A percentile compares a stretch with the other conserved stretches of the same genome.
Evolutionary conservation across 2,329 filamentous ascomycete species (phyloP).

Genomic region (Aureobasidium sp.): DNA sequence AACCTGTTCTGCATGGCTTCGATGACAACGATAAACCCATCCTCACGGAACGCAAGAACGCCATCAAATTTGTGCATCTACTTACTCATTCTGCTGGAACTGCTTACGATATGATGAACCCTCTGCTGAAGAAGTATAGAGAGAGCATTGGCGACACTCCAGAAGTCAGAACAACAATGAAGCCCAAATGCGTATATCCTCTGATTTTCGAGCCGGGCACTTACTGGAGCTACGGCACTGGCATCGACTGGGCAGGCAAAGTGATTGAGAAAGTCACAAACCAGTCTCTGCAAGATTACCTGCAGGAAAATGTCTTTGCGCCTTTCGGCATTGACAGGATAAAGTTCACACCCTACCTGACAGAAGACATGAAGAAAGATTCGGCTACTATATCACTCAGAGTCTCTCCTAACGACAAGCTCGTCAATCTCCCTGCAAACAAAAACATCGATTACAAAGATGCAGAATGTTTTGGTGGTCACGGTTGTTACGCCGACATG

Average conservation of each 20-base stretch:
- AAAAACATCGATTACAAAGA: slow-evolving; percentile 22
- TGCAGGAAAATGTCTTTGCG: slow-evolving; percentile 39
- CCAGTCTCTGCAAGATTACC: slow-evolving; percentile 36
- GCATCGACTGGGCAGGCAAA: slow-evolving; percentile 48
- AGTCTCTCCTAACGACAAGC: slow-evolving; percentile 15
- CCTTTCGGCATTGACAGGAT: slow-evolving; percentile 37
- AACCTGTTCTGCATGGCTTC: slow-evolving; percentile 44
- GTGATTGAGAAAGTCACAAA: slow-evolving; percentile 45
- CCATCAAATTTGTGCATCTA: slow-evolving; percentile 46
- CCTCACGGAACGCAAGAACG: slow-evolving; percentile 27
- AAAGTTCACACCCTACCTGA: slow-evolving; percentile 25
- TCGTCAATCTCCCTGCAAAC: slow-evolving; percentile 17
- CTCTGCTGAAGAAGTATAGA: slow-evolving; percentile 16
- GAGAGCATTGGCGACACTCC: neutral
- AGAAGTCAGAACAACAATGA: slow-evolving; percentile 23
- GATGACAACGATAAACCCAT: slow-evolving; percentile 33
- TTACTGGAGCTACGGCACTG: slow-evolving; percentile 45
- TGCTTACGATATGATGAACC: slow-evolving; percentile 39
- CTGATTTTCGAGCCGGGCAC: slow-evolving; percentile 46
- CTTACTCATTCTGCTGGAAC: slow-evolving; percentile 47
- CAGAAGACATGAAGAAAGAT: slow-evolving; percentile 17
- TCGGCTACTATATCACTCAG: slow-evolving; percentile 22
- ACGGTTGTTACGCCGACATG: slow-evolving; percentile 28
- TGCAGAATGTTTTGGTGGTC: slow-evolving; percentile 30
- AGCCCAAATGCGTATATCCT: slow-evolving; percentile 37